These are phyloP conservation scores for Claviceps maximensis DNA, from an alignment of 2,329 filamentous ascomycete genomes.

Conservation along the genomic window DNA sequence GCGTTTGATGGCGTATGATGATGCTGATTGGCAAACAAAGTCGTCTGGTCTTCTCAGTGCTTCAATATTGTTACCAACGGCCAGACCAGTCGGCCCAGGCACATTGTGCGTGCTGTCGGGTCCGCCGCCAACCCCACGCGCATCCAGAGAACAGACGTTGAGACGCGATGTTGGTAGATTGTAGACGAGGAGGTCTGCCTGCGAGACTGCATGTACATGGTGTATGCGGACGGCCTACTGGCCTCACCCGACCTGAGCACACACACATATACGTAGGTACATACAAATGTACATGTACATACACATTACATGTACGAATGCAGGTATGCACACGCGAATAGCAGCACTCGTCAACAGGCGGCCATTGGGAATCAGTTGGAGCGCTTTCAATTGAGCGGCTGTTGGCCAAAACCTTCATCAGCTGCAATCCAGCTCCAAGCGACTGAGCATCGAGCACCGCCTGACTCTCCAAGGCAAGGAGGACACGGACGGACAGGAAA, in stretches of 20 bases:
- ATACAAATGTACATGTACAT: too few relatives aligned
- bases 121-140: too few relatives aligned
- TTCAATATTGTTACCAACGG: not conserved
- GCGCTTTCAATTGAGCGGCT: not conserved
- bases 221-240: too few relatives aligned
- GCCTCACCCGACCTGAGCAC: too few relatives aligned
- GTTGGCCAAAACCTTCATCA: not conserved
- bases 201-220: too few relatives aligned
- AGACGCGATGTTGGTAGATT: not conserved
- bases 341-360: not conserved
- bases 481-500: conserved; percentile 4
- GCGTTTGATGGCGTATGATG: not conserved
- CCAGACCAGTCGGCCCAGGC: not conserved
- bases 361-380: not conserved
- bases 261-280: too few relatives aligned
- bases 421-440: not conserved
- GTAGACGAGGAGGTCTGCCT: too few relatives aligned
- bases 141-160: not conserved
- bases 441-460: not conserved
- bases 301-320: too few relatives aligned
- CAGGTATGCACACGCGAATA: not conserved
- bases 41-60: not conserved
- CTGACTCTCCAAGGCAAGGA: not conserved
- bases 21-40: not conserved
- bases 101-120: not conserved